Evolutionary conservation across 208 protist species (phyloP), one percentile per base, ranked within the genome.

Genomic region (Zelonia costaricensis): DNA sequence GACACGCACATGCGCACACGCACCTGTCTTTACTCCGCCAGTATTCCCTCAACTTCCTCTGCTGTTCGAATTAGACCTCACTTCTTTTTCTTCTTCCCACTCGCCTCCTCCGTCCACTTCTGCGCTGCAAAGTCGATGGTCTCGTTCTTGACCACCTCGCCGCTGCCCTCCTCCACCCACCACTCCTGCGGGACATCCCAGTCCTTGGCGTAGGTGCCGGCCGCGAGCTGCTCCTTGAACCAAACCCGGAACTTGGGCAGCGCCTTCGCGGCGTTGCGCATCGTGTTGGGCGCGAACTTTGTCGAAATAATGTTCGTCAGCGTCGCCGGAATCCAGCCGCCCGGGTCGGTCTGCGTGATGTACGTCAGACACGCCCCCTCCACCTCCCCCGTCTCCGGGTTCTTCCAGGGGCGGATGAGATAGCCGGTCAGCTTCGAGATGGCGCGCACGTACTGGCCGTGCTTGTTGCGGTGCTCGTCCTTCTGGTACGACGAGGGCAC

Each of bases 371-470:
- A 79, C 3, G 67, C 70, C 15, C 86, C 87, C 12, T 55, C 55
- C 18, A 59, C 56, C 62, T 60, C 66, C 18, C 86, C 86, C 1
- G 48, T 79, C 22, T 51, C 57, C n/a, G 66, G 66, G 55, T 80
- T 69, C 13, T 51, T 58, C 77, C 80, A 92, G 3, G 88, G 84
- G 1, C 80, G 78, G 16, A 95, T 81, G n/a, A 94, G 58, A 56
- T 95, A 97, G 7, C 88, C 92, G 28, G 92, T 91, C 20, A 94
- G 68, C 58, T 91, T 93, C 2, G 81, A 91, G 7, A 76, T 74
- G 3, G 77, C 86, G 23, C 92, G 83, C 31, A 93, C 80, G 22
- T 77, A 86, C 40, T 47, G 43, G 2, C 75, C 80, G 22, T 85
- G 25, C 52, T 89, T 69, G 71, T 76, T 62, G 68, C 76, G 48